A percentile compares a stretch with the other conserved stretches of the same genome.
Conservation (phyloP, 495 filamentous ascomycete species). For the Entonaema liquescens region DNA sequence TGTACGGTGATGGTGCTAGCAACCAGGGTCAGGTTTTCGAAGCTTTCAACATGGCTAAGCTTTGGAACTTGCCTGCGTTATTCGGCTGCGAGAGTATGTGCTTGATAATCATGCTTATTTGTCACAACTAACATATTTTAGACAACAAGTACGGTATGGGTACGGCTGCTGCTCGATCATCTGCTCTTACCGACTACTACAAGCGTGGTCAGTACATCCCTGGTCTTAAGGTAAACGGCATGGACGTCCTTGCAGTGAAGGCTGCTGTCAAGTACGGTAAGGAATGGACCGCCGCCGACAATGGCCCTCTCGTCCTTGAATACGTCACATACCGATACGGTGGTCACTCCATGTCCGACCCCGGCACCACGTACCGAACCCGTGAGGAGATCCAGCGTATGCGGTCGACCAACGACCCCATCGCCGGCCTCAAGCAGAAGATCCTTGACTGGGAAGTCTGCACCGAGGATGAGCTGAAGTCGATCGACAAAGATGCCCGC, state of each 20-base stretch:
- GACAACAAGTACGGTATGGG: conserved; percentile 99
- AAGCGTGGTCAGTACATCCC: conserved; percentile 99
- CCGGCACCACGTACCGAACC: conserved; percentile 97
- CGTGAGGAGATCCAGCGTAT: conserved; percentile 99
- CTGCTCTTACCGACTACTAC: conserved; percentile 98
- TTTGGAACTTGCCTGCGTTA: conserved; percentile 93
- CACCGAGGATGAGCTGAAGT: conserved; percentile 96
- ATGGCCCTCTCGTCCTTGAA: conserved; percentile 94
- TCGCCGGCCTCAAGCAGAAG: conserved; percentile 97
- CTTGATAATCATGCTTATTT: neutral
- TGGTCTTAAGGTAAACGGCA: conserved; percentile 98
- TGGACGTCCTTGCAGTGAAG: conserved; percentile 99
- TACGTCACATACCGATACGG: conserved; percentile 99
- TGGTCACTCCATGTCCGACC: conserved; percentile 99
- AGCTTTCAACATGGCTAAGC: conserved; percentile 99
- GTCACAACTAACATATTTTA: conserved; percentile 51
- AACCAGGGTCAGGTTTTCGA: conserved; percentile 99
- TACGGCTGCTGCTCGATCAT: conserved; percentile 91
- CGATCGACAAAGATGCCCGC: conserved; percentile 90
- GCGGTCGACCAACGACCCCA: conserved; percentile 97
- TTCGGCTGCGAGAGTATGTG: conserved; percentile 97
- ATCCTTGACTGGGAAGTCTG: conserved; percentile 93
- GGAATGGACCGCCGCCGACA: conserved; percentile 78
- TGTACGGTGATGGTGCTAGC: conserved; percentile 97
- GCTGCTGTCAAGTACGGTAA: conserved; percentile 92